phyloP scores from a whole-genome alignment of 805 yeast species.

The Ogataea haglerorum region DNA sequence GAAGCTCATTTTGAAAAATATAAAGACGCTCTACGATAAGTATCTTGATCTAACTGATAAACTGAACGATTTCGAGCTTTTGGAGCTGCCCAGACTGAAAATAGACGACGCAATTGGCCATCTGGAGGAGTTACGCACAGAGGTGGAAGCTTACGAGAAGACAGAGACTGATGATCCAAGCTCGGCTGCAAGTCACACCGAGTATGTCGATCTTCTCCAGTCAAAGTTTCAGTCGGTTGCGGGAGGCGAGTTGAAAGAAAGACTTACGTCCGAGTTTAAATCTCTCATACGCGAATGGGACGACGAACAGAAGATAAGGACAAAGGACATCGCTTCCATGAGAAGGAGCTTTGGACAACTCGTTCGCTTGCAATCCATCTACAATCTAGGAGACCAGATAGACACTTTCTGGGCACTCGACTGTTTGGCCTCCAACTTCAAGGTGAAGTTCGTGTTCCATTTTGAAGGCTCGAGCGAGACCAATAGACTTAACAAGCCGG shows the following conservation, averaged over 20 bases:
- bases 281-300: slow-evolving; percentile 2
- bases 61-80: slow-evolving; percentile 9
- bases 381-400: background rate
- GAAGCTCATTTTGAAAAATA: slow-evolving; percentile 9
- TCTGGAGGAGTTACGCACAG: slow-evolving; percentile 1
- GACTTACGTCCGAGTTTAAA: background rate
- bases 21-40: slow-evolving; percentile 7
- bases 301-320: background rate
- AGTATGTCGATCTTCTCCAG: slow-evolving; percentile 4
- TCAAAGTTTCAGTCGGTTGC: background rate
- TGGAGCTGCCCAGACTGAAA: slow-evolving; percentile 5
- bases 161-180: background rate
- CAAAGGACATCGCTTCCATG: background rate
- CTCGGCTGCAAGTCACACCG: slow-evolving; percentile 1
- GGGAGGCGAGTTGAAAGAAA: background rate
- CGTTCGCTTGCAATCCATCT: slow-evolving; percentile 8
- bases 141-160: slow-evolving; percentile 30
- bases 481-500: slow-evolving; percentile 64
- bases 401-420: slow-evolving; percentile 48
- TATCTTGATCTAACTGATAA: slow-evolving; percentile 9
- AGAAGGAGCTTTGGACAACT: slow-evolving; percentile 4
- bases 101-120: slow-evolving; percentile 1
- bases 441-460: slow-evolving; percentile 54
- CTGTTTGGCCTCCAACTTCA: slow-evolving; percentile 43
- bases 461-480: slow-evolving; percentile 57